These are phyloP conservation scores for Diaporthe australafricana DNA, from an alignment of 2,329 filamentous ascomycete genomes.

Conservation along the genomic window DNA sequence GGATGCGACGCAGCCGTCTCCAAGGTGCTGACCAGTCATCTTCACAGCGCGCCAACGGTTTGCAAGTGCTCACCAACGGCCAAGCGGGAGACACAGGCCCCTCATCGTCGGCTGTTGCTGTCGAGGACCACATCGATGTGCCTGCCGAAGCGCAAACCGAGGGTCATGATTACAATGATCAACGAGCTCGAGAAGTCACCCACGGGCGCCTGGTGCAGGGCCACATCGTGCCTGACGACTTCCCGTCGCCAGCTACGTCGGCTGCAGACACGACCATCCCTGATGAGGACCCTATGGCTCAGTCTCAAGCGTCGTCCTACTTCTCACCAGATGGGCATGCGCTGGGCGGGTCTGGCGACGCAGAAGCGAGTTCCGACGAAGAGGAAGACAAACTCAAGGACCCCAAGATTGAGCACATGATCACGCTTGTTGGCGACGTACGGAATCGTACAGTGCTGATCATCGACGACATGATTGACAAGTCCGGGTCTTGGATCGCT, in stretches of 20 bases:
- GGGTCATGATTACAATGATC: constrained; percentile 74
- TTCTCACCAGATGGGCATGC: constrained; percentile 78
- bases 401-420: constrained; percentile 88
- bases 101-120: constrained; percentile 43
- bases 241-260: constrained; percentile 80
- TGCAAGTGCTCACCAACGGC: constrained; percentile 44
- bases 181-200: constrained; percentile 88
- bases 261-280: constrained; percentile 73
- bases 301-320: constrained; percentile 83
- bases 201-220: constrained; percentile 92
- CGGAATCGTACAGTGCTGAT: constrained; percentile 90
- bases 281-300: constrained; percentile 84
- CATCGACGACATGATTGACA: constrained; percentile 99
- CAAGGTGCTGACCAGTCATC: constrained; percentile 58
- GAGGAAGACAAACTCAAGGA: constrained; percentile 91
- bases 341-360: constrained; percentile 87
- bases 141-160: constrained; percentile 54
- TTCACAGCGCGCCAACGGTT: constrained; percentile 51
- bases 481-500: constrained; percentile 95
- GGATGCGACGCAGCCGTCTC: constrained; percentile 39
- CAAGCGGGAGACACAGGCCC: constrained; percentile 38
- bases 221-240: constrained; percentile 95
- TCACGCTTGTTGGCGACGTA: constrained; percentile 97
- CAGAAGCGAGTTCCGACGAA: constrained; percentile 85
- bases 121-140: constrained; percentile 51